Evolutionary conservation across 108 stramenopile genomes (phyloP), one percentile per base, ranked within the genome.

Genomic region (Pelagomonas calceolata): DNA sequence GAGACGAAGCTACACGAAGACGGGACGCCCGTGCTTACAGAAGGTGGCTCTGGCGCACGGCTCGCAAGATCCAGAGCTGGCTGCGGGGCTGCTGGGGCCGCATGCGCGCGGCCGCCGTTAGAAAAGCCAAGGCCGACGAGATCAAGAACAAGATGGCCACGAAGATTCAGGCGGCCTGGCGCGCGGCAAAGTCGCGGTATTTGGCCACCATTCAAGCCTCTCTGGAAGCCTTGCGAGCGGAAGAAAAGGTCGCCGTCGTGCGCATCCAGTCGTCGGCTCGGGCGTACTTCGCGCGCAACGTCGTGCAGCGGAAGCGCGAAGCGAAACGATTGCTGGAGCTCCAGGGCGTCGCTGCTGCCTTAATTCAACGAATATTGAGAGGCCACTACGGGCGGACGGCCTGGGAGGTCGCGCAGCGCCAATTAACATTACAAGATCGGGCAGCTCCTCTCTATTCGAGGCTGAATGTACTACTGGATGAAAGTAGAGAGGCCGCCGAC

Each of bases 361-460:
- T 68, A 37, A 32, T 66, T 65, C 74, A 75, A 39, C 35, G 69
- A 26, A 64, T 75, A 3, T 68, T 75, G 68, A 30, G 74, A 32
- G 74, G 74, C 4, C 74, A 75, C 74, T 45, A 69, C 17, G 74
- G 69, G 16, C 51, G 74, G 30, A 39, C 35, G 39, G 33, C 17
- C 26, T 33, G n/a, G 34, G 74, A 37, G 39, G 68, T 75, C 15
- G 36, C 34, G 45, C 30, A 32, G 36, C 63, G 63, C 31, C 68
- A 69, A 30, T 36, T 32, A 46, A 34, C 29, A 30, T 37, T 69
- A 37, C 39, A 68, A 68, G 39, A 65, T 39, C 32, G 63, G 30
- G 74, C 74, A 31, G 36, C 7, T 7, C 74, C 74, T 4, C 34
- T 75, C 46, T 75, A 69, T 32, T 36, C 36, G 35, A 34, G 36